Percentiles rank a stretch among this genome's conserved stretches.
Conservation (phyloP, 2,329 filamentous ascomycete genomes). For the Moelleriella libera region DNA sequence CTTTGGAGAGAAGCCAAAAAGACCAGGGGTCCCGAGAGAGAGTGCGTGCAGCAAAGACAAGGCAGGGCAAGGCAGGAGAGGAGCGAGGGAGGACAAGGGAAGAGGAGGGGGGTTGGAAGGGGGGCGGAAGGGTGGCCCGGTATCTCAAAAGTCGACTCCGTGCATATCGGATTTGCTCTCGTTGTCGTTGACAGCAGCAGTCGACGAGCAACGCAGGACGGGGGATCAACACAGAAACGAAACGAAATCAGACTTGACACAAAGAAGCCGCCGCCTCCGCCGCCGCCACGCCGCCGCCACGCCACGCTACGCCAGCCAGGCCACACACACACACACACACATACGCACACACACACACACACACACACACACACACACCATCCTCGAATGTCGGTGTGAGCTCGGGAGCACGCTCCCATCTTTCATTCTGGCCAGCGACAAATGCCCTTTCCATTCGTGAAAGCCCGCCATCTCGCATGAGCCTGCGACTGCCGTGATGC, state of each 20-base stretch:
- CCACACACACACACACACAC: background rate
- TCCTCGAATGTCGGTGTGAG: background rate
- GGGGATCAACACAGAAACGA: too few relatives aligned
- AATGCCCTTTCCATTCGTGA: background rate
- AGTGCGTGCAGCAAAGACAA: background rate
- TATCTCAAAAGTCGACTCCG: too few relatives aligned
- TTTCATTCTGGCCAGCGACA: background rate
- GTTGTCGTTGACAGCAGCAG: too few relatives aligned
- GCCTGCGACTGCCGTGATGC: background rate
- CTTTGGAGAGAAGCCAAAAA: background rate
- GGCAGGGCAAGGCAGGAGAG: background rate
- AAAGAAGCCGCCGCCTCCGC: too few relatives aligned
- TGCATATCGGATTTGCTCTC: too few relatives aligned
- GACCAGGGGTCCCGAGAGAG: background rate
- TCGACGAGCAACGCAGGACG: too few relatives aligned
- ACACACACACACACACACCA: background rate
- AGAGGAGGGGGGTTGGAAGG: too few relatives aligned
- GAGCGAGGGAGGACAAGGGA: background rate
- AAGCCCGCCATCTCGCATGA: background rate
- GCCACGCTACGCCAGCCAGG: background rate
- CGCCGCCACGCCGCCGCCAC: too few relatives aligned
- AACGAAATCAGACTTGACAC: too few relatives aligned
- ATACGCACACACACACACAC: background rate
- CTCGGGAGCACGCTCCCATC: background rate
- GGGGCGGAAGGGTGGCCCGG: too few relatives aligned